A percentile compares a stretch with the other conserved stretches of the same genome.
phyloP scores from a whole-genome alignment of 2,329 filamentous ascomycete species.

The Sporothrix phasma region DNA sequence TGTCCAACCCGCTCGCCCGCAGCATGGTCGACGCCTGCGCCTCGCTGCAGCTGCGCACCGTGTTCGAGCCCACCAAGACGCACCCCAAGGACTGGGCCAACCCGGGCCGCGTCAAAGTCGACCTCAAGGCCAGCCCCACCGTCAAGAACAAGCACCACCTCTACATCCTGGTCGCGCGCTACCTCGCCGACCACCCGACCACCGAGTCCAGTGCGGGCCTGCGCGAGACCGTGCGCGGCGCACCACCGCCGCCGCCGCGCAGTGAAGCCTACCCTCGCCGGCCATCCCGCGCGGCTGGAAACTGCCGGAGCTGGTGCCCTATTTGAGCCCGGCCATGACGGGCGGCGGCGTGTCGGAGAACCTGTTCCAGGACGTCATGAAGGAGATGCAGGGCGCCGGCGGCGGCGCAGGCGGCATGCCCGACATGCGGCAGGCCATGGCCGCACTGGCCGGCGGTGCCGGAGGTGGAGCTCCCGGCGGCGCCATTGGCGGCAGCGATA shows the following conservation, averaged over 20 bases:
- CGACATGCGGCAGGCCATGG: constrained; percentile 12
- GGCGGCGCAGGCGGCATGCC: constrained; percentile 24
- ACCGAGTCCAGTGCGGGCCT: constrained; percentile 58
- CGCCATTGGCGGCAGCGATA: constrained; percentile 16
- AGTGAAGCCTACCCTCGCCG: constrained; percentile 58
- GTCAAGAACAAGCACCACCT: constrained; percentile 79
- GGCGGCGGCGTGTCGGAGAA: constrained; percentile 93
- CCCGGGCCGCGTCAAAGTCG: constrained; percentile 76
- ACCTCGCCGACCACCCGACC: constrained; percentile 70
- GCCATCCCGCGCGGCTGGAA: constrained; percentile 84
- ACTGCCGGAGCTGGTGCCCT: constrained; percentile 71
- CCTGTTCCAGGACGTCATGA: constrained; percentile 93
- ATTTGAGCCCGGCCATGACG: constrained; percentile 80
- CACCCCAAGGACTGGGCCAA: constrained; percentile 98
- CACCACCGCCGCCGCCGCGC: constrained; percentile 53
- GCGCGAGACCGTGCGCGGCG: constrained; percentile 61
- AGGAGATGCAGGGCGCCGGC: constrained; percentile 58
- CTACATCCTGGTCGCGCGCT: constrained; percentile 67
- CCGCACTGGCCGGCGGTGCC: neutral
- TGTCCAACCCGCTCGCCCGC: constrained; percentile 75
- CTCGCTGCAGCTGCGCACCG: constrained; percentile 56
- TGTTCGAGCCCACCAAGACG: constrained; percentile 83
- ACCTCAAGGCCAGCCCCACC: constrained; percentile 37
- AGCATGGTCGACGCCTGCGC: constrained; percentile 84
- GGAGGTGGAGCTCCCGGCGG: neutral